phyloP scores from a whole-genome alignment of 495 filamentous ascomycete genomes.

The Podospora appendiculata region DNA sequence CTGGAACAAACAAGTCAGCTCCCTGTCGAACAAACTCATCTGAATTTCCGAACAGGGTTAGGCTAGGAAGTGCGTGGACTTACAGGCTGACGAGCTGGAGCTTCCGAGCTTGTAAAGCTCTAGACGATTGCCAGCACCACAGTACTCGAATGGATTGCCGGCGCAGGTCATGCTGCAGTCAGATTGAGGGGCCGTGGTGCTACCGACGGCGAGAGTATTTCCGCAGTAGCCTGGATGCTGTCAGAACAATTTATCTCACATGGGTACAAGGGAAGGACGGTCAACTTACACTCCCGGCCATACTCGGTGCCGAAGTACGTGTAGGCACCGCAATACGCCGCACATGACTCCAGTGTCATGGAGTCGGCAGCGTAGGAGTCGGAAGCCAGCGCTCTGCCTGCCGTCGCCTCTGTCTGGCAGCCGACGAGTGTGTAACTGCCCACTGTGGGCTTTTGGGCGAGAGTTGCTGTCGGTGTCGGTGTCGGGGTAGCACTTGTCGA shows the following conservation, averaged over 20 bases:
- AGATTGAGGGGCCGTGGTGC: slow-evolving; percentile 11
- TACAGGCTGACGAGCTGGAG: neutral
- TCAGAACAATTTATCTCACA: neutral
- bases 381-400: slow-evolving; percentile 20
- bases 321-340: slow-evolving; percentile 27
- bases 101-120: slow-evolving; percentile 24
- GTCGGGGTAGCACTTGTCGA: slow-evolving; percentile 14
- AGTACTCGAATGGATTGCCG: slow-evolving; percentile 31
- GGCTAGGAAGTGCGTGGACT: no score
- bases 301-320: slow-evolving; percentile 38
- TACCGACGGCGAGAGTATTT: slow-evolving; percentile 22
- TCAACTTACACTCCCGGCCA: slow-evolving; percentile 24
- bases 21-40: no score
- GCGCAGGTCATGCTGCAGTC: slow-evolving; percentile 38
- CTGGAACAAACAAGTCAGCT: no score
- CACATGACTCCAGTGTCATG: slow-evolving; percentile 39
- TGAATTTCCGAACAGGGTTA: no score
- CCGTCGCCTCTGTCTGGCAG: slow-evolving; percentile 37
- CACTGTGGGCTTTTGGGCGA: slow-evolving; percentile 25
- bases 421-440: slow-evolving; percentile 31
- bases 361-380: slow-evolving; percentile 14
- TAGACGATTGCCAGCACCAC: slow-evolving; percentile 36
- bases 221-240: slow-evolving; percentile 27
- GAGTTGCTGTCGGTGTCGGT: slow-evolving; percentile 24
- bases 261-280: neutral